phyloP scores from a whole-genome alignment of 2,329 filamentous ascomycete genomes.

The Beauveria australis region DNA sequence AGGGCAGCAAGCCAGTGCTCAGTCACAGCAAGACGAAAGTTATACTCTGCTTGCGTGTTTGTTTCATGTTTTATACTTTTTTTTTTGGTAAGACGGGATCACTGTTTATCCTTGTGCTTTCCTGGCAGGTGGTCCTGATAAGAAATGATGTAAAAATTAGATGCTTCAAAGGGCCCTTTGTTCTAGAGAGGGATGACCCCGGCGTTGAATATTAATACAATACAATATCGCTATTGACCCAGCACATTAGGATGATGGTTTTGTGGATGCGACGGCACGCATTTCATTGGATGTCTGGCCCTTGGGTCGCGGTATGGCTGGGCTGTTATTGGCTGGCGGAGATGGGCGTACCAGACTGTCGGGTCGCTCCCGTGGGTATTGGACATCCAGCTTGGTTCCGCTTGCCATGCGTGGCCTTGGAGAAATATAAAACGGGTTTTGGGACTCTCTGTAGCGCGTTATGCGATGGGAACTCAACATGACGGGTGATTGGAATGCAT shows the following conservation, averaged over 20 bases:
- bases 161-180: too few species aligned
- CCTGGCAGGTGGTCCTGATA: too few species aligned
- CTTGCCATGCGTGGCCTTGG: not conserved
- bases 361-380: slow-evolving; percentile 8
- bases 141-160: too few species aligned
- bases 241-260: not conserved
- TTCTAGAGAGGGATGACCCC: too few species aligned
- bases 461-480: not conserved
- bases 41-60: not conserved
- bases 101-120: too few species aligned
- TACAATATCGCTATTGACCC: too few species aligned
- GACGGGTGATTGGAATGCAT: not conserved
- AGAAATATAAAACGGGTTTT: not conserved
- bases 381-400: not conserved
- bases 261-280: slow-evolving; percentile 6
- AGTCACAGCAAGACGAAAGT: not conserved
- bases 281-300: slow-evolving; percentile 6
- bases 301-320: not conserved
- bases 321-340: slow-evolving; percentile 10
- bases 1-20: not conserved
- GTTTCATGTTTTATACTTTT: not conserved
- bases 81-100: not conserved
- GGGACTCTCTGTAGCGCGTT: not conserved
- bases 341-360: slow-evolving; percentile 11
- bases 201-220: too few species aligned